Evolutionary conservation across 345 rosid species (phyloP).

Genomic region (Brassica juncea): DNA sequence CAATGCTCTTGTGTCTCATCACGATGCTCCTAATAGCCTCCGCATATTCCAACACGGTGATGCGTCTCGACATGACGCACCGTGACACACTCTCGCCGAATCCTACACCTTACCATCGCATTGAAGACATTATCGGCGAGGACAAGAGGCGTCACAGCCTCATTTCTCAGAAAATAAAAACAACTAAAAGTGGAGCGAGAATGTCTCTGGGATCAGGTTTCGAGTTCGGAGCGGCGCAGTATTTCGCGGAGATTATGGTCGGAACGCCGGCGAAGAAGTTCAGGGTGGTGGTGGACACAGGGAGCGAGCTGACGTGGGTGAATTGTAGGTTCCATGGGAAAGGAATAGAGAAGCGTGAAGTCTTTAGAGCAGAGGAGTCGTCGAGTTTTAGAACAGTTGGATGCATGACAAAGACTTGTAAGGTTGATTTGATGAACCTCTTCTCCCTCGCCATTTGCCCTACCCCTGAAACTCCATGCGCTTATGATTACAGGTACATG

Average conservation of each 20-base stretch:
- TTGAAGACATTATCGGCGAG: conserved; percentile 38
- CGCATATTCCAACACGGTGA: conserved; percentile 17
- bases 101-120: conserved; percentile 11
- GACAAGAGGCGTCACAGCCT: conserved; percentile 48
- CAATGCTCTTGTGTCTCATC: conserved; percentile 20
- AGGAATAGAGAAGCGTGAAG: conserved; percentile 26
- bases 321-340: conserved; percentile 41
- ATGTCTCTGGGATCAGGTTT: conserved; percentile 48
- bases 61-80: conserved; percentile 21
- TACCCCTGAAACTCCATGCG: conserved; percentile 51
- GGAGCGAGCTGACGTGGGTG: conserved; percentile 65
- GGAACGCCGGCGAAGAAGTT: conserved; percentile 67
- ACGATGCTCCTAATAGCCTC: conserved; percentile 7
- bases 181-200: conserved; percentile 19
- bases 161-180: conserved; percentile 29
- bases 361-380: conserved; percentile 49
- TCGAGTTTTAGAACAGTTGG: conserved; percentile 52
- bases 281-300: conserved; percentile 55
- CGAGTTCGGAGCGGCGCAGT: conserved; percentile 55
- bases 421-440: conserved; percentile 48
- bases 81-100: conserved; percentile 21
- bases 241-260: conserved; percentile 47
- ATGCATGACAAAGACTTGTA: conserved; percentile 56
- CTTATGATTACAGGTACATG: conserved; percentile 61
- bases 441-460: conserved; percentile 61